Conservation (phyloP, 306 rosid species). For the Adenanthera pavonina region DNA sequence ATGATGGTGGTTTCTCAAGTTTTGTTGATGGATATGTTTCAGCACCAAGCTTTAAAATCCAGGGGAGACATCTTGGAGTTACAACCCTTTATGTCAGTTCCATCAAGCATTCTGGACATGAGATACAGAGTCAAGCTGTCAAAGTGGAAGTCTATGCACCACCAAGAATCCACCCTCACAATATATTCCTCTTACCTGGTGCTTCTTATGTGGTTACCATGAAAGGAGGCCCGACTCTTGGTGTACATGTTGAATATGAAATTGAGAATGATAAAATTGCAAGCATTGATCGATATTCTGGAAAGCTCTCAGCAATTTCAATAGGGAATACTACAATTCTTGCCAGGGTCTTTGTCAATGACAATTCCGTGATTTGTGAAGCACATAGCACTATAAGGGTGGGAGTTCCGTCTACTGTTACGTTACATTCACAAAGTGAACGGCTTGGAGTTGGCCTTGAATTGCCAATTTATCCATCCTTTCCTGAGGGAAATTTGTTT, state of each 20-base stretch:
- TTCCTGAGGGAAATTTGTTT: slow-evolving; percentile 84
- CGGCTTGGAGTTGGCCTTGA: slow-evolving; percentile 78
- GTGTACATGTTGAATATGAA: slow-evolving; percentile 70
- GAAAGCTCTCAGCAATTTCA: slow-evolving; percentile 68
- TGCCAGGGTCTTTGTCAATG: slow-evolving; percentile 63
- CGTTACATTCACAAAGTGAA: slow-evolving; percentile 80
- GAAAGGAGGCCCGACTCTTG: slow-evolving; percentile 86
- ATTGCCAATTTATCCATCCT: slow-evolving; percentile 84
- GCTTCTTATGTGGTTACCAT: slow-evolving; percentile 81
- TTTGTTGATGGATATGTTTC: slow-evolving; percentile 50
- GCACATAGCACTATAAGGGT: slow-evolving; percentile 70
- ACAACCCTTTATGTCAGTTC: slow-evolving; percentile 82
- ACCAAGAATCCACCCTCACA: slow-evolving; percentile 71
- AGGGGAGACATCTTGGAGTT: slow-evolving; percentile 75
- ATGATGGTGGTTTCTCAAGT: slow-evolving; percentile 48
- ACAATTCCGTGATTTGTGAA: slow-evolving; percentile 64
- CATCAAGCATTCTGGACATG: slow-evolving; percentile 67
- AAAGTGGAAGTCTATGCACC: slow-evolving; percentile 89
- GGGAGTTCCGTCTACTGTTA: slow-evolving; percentile 71
- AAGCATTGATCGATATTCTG: slow-evolving; percentile 69
- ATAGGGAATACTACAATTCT: slow-evolving; percentile 74
- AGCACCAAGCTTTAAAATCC: slow-evolving; percentile 65
- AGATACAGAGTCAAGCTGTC: slow-evolving; percentile 70
- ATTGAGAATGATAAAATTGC: slow-evolving; percentile 71
- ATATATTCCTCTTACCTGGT: slow-evolving; percentile 84